Conservation (phyloP, 2,329 filamentous ascomycete genomes). For the Ceratocystis diversiconidia region DNA sequence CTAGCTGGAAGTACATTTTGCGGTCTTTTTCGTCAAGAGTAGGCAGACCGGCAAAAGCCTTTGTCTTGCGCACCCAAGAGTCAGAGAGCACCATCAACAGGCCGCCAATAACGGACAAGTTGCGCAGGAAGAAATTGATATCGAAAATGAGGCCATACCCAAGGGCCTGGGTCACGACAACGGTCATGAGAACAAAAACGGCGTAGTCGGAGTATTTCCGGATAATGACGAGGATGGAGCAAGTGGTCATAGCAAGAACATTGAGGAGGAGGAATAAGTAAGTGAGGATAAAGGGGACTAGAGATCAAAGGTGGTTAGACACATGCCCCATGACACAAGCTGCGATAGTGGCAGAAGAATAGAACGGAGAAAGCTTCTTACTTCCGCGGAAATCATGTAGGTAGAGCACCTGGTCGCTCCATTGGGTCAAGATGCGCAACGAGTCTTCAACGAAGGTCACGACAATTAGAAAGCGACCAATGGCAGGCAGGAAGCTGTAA, state of each 20-base stretch:
- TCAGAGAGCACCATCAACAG: conserved; percentile 96
- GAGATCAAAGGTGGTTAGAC: not conserved
- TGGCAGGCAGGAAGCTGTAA: conserved; percentile 75
- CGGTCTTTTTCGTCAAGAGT: conserved; percentile 96
- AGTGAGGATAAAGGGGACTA: conserved; percentile 76
- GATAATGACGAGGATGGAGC: conserved; percentile 75
- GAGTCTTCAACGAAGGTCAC: conserved; percentile 97
- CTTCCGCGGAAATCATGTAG: conserved; percentile 85
- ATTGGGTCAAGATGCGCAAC: conserved; percentile 91
- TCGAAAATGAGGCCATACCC: conserved; percentile 98
- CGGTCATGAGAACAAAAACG: conserved; percentile 74
- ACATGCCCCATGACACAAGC: too few relatives aligned
- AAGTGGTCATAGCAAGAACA: conserved; percentile 71
- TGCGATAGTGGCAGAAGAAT: too few relatives aligned
- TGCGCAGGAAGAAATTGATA: conserved; percentile 99
- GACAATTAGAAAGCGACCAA: conserved; percentile 94
- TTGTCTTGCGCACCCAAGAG: conserved; percentile 94
- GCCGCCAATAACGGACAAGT: conserved; percentile 91
- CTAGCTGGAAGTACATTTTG: conserved; percentile 99
- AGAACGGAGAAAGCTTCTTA: conserved; percentile 35
- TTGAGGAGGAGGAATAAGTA: conserved; percentile 88
- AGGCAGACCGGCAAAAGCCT: conserved; percentile 87
- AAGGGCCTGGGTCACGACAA: conserved; percentile 84
- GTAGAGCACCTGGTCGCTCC: conserved; percentile 86
- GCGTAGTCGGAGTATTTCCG: conserved; percentile 90